These are phyloP conservation scores for Rhinocladiella mackenziei DNA, from an alignment of 2,329 filamentous ascomycete genomes.

Conservation along the genomic window DNA sequence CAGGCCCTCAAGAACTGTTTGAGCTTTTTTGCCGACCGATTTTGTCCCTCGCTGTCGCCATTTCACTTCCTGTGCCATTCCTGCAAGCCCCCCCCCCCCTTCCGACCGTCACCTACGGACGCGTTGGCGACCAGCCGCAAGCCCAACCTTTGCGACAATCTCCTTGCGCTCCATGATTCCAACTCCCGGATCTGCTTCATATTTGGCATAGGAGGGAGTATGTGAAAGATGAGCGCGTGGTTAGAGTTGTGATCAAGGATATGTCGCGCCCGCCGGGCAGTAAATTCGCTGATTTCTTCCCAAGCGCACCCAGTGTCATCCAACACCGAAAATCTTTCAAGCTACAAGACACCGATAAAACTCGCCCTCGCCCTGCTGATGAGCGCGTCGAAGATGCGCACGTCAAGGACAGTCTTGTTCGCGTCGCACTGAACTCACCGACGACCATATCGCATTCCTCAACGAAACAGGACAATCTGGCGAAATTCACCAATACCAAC, in stretches of 20 bases:
- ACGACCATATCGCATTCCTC: conserved; percentile 9
- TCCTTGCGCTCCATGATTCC: conserved; percentile 10
- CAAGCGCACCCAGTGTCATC: conserved; percentile 66
- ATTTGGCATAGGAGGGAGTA: conserved; percentile 13
- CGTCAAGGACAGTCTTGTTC: conserved; percentile 13
- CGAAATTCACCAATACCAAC: conserved; percentile 32
- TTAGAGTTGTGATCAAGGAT: conserved; percentile 25
- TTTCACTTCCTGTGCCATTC: conserved; percentile 4
- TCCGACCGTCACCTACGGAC: conserved; percentile 18
- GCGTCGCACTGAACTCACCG: conserved; percentile 17
- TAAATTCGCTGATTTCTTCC: conserved; percentile 83
- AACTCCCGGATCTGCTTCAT: background rate
- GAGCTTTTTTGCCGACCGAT: background rate
- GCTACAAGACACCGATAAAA: conserved; percentile 50
- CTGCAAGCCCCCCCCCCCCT: conserved; percentile 17
- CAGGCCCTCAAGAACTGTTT: background rate
- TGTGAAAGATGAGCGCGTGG: conserved; percentile 25
- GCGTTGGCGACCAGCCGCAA: conserved; percentile 15
- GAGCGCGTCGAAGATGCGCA: conserved; percentile 26
- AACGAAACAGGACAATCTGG: conserved; percentile 13
- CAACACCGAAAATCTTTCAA: conserved; percentile 44
- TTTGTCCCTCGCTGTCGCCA: background rate
- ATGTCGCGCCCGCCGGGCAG: conserved; percentile 74
- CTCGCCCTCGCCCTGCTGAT: conserved; percentile 8
- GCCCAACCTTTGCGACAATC: conserved; percentile 8